Base-by-base conservation (phyloP, 2,329 filamentous ascomycete species). In the Calonectria hongkongensis region DNA sequence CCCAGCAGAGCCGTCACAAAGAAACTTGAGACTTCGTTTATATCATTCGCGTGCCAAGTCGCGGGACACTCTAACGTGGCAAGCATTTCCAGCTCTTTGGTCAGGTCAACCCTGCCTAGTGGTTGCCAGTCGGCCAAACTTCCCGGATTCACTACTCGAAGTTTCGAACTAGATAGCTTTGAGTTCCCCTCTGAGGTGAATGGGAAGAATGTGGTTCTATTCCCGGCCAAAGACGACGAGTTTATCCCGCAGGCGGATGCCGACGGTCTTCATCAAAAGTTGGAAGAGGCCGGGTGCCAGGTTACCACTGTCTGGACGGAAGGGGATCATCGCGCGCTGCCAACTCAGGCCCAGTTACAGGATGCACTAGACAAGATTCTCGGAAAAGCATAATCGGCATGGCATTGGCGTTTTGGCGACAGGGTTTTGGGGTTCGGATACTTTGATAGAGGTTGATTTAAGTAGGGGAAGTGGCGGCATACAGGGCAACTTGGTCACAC, bases 271-370 rank as follows among this genome's bases (percentile, higher is more conserved):
- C n/a, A 47, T n/a, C 33, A 28, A n/a, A 70, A 36, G 58, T 39
- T 70, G 5, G 60, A 50, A 7, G 41, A 30, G 18, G 56, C 47
- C 0, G 68, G 58, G 3, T 70, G 68, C 28, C 43, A 30, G 4
- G 68, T 70, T 2, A 50, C 39, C 9, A 36, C 48, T 0, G 10
- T 16, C 12, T 70, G 68, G 68, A 70, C 15, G 8, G 36, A 64
- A 25, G 68, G 68, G n/a, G 68, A 62, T n/a, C 68, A 70, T 27
- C 66, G 66, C n/a, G 30, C 43, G 9, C 30, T 68, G 13, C 66
- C 66, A 15, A 60, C 50, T 10, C 45, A 45, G 15, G 13, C 56
- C 41, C 50, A 68, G 12, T 28, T 68, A 2, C 25, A 39, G 7
- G 51, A 48, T 43, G 66, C 66, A 8, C 28, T 68, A 5, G 43